These are phyloP conservation scores for Dacryopinax spathularia DNA, from an alignment of 768 basidiomycete genomes.

Conservation along the genomic window DNA sequence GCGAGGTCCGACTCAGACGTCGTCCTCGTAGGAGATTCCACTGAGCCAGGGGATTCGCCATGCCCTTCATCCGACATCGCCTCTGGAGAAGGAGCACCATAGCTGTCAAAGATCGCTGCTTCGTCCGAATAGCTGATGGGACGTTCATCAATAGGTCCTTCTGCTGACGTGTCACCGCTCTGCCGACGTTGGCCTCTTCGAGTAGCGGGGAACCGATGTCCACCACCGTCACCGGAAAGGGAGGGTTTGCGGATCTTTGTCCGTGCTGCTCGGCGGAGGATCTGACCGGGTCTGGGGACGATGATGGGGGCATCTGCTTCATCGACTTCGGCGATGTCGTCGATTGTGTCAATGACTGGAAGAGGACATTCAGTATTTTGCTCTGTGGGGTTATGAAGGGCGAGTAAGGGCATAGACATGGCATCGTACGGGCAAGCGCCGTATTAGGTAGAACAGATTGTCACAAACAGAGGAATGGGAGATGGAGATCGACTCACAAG, in stretches of 20 bases:
- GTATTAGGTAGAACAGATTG: not conserved
- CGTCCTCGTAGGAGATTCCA: not conserved
- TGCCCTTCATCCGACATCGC: not conserved
- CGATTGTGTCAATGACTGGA: conserved; percentile 54
- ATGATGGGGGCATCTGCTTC: conserved; percentile 87
- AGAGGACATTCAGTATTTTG: not conserved
- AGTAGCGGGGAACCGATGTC: conserved; percentile 57
- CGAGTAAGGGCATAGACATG: conserved; percentile 14
- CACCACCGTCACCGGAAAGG: conserved; percentile 58
- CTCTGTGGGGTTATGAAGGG: conserved; percentile 12
- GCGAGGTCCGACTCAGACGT: not conserved
- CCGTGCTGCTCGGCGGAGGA: conserved; percentile 78
- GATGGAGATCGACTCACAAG: conserved; percentile 42
- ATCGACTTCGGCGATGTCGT: conserved; percentile 54
- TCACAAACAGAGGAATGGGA: not conserved
- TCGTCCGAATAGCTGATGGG: conserved; percentile 76
- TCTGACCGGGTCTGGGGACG: conserved; percentile 68
- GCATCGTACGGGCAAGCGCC: conserved; percentile 12
- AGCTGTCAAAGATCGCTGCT: conserved; percentile 69
- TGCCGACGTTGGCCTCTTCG: conserved; percentile 31
- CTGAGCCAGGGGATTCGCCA: no score
- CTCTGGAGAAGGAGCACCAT: conserved; percentile 29
- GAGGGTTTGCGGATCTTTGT: conserved; percentile 89
- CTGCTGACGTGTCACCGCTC: conserved; percentile 18
- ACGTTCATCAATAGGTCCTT: conserved; percentile 20